A percentile compares a stretch with the other conserved stretches of the same genome.
These are phyloP conservation scores for Diaporthe destruens DNA, from an alignment of 2,329 filamentous ascomycete species.

Conservation along the genomic window DNA sequence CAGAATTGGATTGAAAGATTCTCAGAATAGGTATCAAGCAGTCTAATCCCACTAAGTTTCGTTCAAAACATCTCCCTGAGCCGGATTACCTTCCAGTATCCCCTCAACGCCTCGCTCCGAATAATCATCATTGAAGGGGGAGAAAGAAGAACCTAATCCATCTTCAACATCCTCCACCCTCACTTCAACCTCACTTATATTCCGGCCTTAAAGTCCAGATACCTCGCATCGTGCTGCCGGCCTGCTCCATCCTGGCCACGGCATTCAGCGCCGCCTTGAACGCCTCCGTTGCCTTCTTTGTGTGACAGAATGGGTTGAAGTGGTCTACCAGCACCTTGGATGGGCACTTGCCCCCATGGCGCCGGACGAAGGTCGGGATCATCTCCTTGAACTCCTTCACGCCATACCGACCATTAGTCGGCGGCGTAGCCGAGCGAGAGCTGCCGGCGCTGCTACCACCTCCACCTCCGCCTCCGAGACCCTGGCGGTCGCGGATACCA, in stretches of 20 bases:
- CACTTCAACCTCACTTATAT: conserved; percentile 43
- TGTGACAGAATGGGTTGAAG: conserved; percentile 84
- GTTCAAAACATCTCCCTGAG: neutral
- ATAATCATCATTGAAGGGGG: neutral
- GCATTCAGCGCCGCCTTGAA: conserved; percentile 85
- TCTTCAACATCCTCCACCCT: too few species aligned
- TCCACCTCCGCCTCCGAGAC: conserved; percentile 51
- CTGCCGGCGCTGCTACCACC: conserved; percentile 51
- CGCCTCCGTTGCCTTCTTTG: conserved; percentile 75
- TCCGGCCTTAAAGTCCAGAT: conserved; percentile 64
- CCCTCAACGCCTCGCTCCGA: conserved; percentile 19
- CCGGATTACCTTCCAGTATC: neutral
- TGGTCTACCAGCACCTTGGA: conserved; percentile 91
- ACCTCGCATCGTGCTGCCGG: conserved; percentile 63
- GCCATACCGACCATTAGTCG: conserved; percentile 55
- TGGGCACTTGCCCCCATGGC: conserved; percentile 82
- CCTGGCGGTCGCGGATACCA: conserved; percentile 70
- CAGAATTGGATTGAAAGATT: neutral
- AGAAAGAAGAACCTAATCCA: neutral
- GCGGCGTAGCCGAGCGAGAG: conserved; percentile 58
- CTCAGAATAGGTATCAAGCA: neutral
- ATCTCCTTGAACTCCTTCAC: conserved; percentile 75
- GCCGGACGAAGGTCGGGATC: conserved; percentile 83
- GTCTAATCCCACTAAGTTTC: neutral
- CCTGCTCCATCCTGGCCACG: conserved; percentile 79